Conservation (phyloP, 1,139 yeast genomes). For the Suhomyces panamericanus region DNA sequence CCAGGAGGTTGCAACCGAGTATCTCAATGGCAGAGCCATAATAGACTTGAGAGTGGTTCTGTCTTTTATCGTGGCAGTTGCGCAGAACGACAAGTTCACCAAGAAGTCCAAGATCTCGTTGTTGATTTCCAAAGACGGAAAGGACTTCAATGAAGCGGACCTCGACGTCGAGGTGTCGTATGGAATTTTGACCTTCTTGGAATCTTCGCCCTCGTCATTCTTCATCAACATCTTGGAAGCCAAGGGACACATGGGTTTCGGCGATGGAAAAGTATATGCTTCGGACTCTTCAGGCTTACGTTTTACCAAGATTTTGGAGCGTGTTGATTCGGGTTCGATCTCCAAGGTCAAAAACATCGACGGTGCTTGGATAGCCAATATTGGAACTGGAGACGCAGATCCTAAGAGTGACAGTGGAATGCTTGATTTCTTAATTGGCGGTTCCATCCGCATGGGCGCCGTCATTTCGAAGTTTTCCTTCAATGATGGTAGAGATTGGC, state of each 20-base stretch:
- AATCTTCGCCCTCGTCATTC: constrained; percentile 57
- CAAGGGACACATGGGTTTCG: constrained; percentile 18
- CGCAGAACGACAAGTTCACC: constrained; percentile 49
- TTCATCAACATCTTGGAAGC: constrained; percentile 50
- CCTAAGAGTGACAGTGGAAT: constrained; percentile 20
- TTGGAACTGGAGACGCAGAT: constrained; percentile 19
- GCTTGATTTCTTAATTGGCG: constrained; percentile 32
- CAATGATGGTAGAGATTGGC: constrained; percentile 70
- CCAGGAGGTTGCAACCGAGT: constrained; percentile 22
- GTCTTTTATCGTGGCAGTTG: constrained; percentile 54
- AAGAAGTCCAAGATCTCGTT: constrained; percentile 44
- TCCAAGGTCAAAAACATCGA: constrained; percentile 61
- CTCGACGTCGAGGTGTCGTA: constrained; percentile 46
- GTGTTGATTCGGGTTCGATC: constrained; percentile 45
- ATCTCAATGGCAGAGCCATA: constrained; percentile 40
- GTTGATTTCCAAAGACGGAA: constrained; percentile 60
- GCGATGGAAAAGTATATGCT: constrained; percentile 46
- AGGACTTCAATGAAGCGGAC: constrained; percentile 50
- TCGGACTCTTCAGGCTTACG: constrained; percentile 67
- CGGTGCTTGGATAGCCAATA: constrained; percentile 68
- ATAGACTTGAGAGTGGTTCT: constrained; percentile 50
- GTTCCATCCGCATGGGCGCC: constrained; percentile 20
- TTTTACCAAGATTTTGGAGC: constrained; percentile 48
- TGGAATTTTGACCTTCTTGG: constrained; percentile 53
- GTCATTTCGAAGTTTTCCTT: constrained; percentile 43